Evolutionary conservation across 345 rosid species (phyloP).

Genomic region (Gossypium rotundifolium): DNA sequence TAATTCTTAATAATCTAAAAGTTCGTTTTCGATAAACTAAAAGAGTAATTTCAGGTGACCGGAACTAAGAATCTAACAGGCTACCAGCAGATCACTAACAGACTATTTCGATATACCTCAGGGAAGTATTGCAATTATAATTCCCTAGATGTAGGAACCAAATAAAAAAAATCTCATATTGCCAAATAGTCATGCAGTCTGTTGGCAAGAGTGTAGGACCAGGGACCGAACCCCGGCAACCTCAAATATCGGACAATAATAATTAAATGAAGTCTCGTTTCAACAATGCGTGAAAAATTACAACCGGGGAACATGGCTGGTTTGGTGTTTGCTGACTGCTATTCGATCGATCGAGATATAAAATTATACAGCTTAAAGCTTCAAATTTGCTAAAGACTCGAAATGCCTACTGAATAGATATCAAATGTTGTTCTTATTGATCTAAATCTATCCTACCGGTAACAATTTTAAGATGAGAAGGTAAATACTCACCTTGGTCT

Average conservation of each 20-base stretch:
- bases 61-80: no score
- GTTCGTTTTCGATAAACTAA: background rate
- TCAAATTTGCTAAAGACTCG: conserved; percentile 13
- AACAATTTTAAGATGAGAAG: conserved; percentile 15
- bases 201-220: no score
- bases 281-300: background rate
- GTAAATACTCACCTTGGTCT: conserved; percentile 28
- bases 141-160: no score
- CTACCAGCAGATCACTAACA: no score
- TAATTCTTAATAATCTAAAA: no score
- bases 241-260: background rate
- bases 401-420: conserved; percentile 16
- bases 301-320: conserved; percentile 12
- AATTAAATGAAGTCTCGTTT: background rate
- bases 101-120: no score
- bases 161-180: no score
- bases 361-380: conserved; percentile 12
- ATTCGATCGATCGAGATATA: conserved; percentile 5
- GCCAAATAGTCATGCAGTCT: no score
- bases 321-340: conserved; percentile 5
- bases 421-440: conserved; percentile 29
- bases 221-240: no score
- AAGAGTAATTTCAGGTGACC: background rate
- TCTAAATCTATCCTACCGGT: conserved; percentile 20
- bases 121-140: no score